phyloP scores from a whole-genome alignment of 257 asterid species.

The Nyctanthes arbortristis region DNA sequence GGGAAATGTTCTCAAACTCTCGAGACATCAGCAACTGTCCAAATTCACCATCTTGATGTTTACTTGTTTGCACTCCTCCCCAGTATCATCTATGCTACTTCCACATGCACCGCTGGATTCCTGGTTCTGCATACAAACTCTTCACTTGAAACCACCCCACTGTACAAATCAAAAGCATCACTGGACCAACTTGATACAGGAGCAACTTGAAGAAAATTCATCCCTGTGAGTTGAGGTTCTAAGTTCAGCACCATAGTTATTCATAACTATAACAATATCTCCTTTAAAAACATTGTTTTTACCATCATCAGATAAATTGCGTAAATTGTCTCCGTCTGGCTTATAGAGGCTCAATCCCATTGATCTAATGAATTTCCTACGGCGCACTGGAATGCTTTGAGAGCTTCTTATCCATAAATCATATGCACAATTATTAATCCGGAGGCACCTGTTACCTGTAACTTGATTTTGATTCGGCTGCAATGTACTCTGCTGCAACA shows the following conservation, averaged over 20 bases:
- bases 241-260: slow-evolving; percentile 52
- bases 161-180: slow-evolving; percentile 36
- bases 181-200: slow-evolving; percentile 47
- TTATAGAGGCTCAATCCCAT: slow-evolving; percentile 46
- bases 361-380: slow-evolving; percentile 56
- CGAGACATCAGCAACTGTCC: slow-evolving; percentile 26
- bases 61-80: slow-evolving; percentile 31
- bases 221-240: slow-evolving; percentile 45
- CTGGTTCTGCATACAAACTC: slow-evolving; percentile 27
- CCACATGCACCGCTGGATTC: slow-evolving; percentile 28
- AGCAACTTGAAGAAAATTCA: slow-evolving; percentile 46
- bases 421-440: slow-evolving; percentile 39
- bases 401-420: slow-evolving; percentile 68
- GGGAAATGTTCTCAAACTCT: slow-evolving; percentile 27
- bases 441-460: slow-evolving; percentile 27
- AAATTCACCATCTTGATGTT: slow-evolving; percentile 18
- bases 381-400: slow-evolving; percentile 64
- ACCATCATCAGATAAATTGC: slow-evolving; percentile 13
- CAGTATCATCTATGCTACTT: slow-evolving; percentile 22
- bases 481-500: slow-evolving; percentile 67
- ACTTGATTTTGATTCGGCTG: slow-evolving; percentile 37
- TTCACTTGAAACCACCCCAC: slow-evolving; percentile 30
- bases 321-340: slow-evolving; percentile 21
- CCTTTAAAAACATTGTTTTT: slow-evolving; percentile 24
- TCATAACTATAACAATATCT: slow-evolving; percentile 42